A percentile compares a stretch with the other conserved stretches of the same genome.
Evolutionary conservation across 495 filamentous ascomycete species (phyloP).

Genomic region (Penicillium fimorum): DNA sequence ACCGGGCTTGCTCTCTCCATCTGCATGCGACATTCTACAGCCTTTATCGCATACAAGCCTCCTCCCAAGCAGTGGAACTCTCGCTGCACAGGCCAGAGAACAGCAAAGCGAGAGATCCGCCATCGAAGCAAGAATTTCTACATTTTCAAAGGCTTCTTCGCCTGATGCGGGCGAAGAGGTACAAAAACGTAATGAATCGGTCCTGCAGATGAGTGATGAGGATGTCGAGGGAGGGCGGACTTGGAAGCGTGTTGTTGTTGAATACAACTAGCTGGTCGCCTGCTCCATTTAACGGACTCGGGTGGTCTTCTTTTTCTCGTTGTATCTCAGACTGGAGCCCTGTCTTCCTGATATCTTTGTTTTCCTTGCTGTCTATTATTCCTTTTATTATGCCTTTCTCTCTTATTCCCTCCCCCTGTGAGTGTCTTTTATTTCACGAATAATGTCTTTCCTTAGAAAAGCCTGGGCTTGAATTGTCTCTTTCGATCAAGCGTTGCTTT

Average conservation of each 20-base stretch:
- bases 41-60: conserved; percentile 34
- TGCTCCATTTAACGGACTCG: conserved; percentile 7
- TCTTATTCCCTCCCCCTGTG: neutral
- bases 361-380: neutral
- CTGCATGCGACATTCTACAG: conserved; percentile 39
- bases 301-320: neutral
- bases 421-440: conserved; percentile 1
- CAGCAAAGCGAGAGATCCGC: conserved; percentile 8
- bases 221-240: conserved; percentile 34
- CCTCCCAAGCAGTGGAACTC: conserved; percentile 32
- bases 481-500: neutral
- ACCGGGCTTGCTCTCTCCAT: conserved; percentile 10
- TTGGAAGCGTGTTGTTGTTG: conserved; percentile 36
- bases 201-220: conserved; percentile 32
- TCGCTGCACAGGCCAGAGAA: conserved; percentile 24
- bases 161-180: conserved; percentile 5
- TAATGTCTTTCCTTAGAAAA: conserved; percentile 6
- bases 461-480: neutral
- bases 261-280: conserved; percentile 31
- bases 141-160: neutral
- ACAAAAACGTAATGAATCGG: conserved; percentile 27
- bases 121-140: too few relatives aligned
- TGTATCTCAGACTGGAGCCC: neutral
- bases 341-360: neutral
- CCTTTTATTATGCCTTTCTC: neutral